These are phyloP conservation scores for Naganishia albida DNA, from an alignment of 1,284 basidiomycete species.

Conservation along the genomic window DNA sequence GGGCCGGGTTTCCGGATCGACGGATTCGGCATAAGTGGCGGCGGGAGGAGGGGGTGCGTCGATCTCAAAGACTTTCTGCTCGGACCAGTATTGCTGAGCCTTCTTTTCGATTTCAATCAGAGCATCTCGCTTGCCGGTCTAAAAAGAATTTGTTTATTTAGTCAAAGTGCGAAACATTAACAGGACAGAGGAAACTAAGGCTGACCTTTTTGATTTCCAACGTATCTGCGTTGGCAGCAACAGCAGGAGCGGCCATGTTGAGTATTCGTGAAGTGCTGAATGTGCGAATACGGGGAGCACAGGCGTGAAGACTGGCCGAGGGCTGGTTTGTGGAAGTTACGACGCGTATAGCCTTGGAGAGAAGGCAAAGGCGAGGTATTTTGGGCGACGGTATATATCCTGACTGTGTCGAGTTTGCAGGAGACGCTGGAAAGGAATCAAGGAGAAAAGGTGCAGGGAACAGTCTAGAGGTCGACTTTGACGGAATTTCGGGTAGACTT, in stretches of 20 bases:
- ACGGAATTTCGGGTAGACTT: conserved; percentile 9
- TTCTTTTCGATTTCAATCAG: conserved; percentile 78
- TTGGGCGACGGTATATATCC: conserved; percentile 11
- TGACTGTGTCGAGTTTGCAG: too few relatives aligned
- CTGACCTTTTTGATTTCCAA: conserved; percentile 66
- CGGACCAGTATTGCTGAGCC: conserved; percentile 78
- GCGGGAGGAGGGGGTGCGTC: conserved; percentile 73
- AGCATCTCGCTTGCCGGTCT: conserved; percentile 92
- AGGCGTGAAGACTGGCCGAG: too few relatives aligned
- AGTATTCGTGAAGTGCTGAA: conserved; percentile 16
- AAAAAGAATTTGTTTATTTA: conserved; percentile 28
- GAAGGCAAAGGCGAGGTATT: conserved; percentile 24
- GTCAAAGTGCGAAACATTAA: not conserved
- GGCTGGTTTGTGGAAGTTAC: not conserved
- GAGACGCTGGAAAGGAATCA: not conserved
- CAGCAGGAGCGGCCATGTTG: conserved; percentile 32
- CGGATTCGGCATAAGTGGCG: conserved; percentile 63
- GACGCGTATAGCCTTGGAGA: conserved; percentile 17
- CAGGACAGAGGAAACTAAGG: not conserved
- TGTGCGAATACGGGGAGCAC: not conserved
- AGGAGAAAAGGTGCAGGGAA: too few relatives aligned
- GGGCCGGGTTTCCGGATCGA: conserved; percentile 53
- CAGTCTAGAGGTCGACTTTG: too few relatives aligned
- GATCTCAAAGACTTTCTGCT: conserved; percentile 68
- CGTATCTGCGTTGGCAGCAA: conserved; percentile 30